phyloP scores from a whole-genome alignment of 192 early-diverging fungal species.

The Chytriomyces sp. region DNA sequence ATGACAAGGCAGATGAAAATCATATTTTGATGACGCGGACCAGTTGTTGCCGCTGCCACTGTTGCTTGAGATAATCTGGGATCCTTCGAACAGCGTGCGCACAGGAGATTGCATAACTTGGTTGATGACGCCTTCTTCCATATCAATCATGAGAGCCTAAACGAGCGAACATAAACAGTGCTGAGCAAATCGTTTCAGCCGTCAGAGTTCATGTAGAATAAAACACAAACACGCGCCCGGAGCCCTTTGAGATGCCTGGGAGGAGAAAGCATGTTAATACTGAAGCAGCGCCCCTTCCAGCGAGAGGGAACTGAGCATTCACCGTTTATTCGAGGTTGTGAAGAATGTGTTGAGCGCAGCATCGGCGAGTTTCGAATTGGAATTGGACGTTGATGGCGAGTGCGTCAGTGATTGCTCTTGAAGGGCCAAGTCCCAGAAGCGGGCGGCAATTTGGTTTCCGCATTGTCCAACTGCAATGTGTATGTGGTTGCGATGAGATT shows the following conservation, averaged over 20 bases:
- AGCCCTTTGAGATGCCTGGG: background rate
- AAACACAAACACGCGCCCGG: constrained; percentile 39
- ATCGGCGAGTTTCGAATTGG: constrained; percentile 21
- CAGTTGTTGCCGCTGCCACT: constrained; percentile 69
- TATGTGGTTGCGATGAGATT: background rate
- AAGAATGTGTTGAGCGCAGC: constrained; percentile 62
- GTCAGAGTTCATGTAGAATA: constrained; percentile 49
- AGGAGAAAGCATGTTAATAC: background rate
- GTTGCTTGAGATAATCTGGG: constrained; percentile 50
- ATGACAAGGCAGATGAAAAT: background rate
- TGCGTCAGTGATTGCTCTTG: constrained; percentile 50
- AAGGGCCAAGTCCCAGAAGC: constrained; percentile 65
- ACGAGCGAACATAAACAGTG: no score
- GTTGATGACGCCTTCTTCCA: constrained; percentile 62
- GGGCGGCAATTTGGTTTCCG: constrained; percentile 62
- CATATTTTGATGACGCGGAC: constrained; percentile 23
- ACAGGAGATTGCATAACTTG: constrained; percentile 44
- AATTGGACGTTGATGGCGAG: background rate
- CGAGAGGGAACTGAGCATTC: background rate
- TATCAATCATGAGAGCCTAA: constrained; percentile 62
- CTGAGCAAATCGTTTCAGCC: constrained; percentile 18
- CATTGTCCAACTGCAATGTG: constrained; percentile 55
- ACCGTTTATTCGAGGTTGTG: background rate
- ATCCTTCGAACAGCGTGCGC: constrained; percentile 51
- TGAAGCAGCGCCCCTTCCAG: background rate